Conservation (phyloP, 345 rosid genomes). For the Melastoma malabathricum region DNA sequence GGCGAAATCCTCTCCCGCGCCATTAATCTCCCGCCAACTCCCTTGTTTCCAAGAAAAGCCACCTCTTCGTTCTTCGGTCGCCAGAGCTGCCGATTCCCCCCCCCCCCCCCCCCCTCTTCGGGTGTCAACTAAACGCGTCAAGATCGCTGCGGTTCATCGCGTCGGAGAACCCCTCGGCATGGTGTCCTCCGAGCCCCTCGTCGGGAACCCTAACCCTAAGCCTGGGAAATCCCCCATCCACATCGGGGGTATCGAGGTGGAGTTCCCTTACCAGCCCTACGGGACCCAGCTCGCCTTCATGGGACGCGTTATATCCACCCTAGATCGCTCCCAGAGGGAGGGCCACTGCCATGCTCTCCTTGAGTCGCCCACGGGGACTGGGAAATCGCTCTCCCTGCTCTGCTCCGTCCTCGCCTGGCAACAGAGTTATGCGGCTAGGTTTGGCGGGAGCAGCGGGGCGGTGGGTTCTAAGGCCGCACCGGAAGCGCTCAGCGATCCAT, state of each 20-base stretch:
- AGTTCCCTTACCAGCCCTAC: constrained; percentile 87
- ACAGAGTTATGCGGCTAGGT: constrained; percentile 32
- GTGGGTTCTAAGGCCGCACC: constrained; percentile 46
- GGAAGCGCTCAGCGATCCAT: constrained; percentile 65
- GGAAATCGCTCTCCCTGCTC: constrained; percentile 90
- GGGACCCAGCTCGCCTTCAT: constrained; percentile 93
- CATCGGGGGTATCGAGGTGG: constrained; percentile 67
- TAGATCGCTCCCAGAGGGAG: constrained; percentile 75
- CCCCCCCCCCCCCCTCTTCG: too few species aligned
- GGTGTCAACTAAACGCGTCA: too few species aligned
- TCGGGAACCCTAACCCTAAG: constrained; percentile 6
- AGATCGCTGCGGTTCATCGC: too few species aligned
- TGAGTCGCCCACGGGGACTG: constrained; percentile 96
- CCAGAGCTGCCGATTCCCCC: too few species aligned
- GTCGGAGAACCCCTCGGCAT: too few species aligned
- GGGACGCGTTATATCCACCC: constrained; percentile 83
- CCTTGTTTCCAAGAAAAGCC: too few species aligned
- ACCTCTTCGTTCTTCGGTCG: too few species aligned
- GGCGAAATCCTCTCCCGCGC: too few species aligned
- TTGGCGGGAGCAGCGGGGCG: constrained; percentile 22
- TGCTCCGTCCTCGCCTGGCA: constrained; percentile 96
- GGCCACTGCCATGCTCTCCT: constrained; percentile 86
- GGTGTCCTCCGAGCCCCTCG: not conserved
- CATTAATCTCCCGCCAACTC: too few species aligned
- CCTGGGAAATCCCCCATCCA: constrained; percentile 31